Evolutionary conservation across 2,329 filamentous ascomycete genomes (phyloP), one percentile per base, ranked within the genome.

Genomic region (Fusarium sp.): DNA sequence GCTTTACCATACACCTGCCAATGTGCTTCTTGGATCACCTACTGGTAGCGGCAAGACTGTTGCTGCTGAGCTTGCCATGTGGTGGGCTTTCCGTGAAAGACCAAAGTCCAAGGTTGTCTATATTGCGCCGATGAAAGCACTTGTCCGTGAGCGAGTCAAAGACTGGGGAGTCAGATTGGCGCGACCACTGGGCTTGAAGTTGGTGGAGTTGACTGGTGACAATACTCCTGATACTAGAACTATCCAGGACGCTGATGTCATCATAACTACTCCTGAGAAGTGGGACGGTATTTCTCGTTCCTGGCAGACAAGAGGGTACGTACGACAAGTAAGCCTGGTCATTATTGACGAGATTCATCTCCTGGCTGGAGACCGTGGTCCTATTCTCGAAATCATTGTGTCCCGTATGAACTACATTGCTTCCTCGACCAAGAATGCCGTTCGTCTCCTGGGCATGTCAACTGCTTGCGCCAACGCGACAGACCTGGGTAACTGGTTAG

Each of bases 271-370:
- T 0, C 97, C 96, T n/a, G 96, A 99, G 84, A 99, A 99, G 82
- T 99, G 96, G 96, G 97, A 99, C 81, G 97, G 97, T 89, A 98
- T 99, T 76, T 98, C 94, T 77, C 93, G 96, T 89, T 97, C 94
- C 79, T 99, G 97, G 96, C 95, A 98, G 82, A 98, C 96, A 10
- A 93, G 96, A 90, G 93, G 94, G 69, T 99, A 99, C 76, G 96
- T 99, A 45, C 91, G 95, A 59, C 93, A 98, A 83, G 96, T 99
- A 68, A 96, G 95, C 69, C 86, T 99, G 22, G 96, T 99, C 59
- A 98, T 99, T 71, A 99, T 99, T 75, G 96, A 99, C 79, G 96
- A 99, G 84, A 99, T 99, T 66, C 96, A 99, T 83, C 85, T 99
- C 34, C 89, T 99, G n/a, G 97, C 96, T 34, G 95, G 96, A 68